These are phyloP conservation scores for Paracoccidioides lutzii DNA, from an alignment of 2,329 filamentous ascomycete species.

Conservation along the genomic window DNA sequence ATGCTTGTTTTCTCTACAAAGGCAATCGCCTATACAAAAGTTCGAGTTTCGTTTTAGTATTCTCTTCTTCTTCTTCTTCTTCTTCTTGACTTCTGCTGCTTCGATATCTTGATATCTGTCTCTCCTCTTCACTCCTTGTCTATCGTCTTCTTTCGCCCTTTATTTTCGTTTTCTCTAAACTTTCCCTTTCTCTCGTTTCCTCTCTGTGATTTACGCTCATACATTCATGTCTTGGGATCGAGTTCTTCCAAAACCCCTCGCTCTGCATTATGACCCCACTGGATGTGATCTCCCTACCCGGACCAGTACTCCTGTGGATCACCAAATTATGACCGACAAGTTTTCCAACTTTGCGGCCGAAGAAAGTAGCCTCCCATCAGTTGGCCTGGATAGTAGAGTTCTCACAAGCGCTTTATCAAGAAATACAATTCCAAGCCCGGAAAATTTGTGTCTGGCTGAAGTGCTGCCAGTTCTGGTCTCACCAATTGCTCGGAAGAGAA, in stretches of 20 bases:
- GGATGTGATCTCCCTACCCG: conserved; percentile 21
- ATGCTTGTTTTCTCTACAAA: conserved; percentile 1
- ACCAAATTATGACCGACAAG: conserved; percentile 31
- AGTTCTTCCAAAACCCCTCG: conserved; percentile 33
- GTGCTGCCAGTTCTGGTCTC: neutral
- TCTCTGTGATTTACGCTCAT: conserved; percentile 2
- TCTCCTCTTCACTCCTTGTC: conserved; percentile 1
- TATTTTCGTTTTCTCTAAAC: no score
- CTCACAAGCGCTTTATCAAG: neutral
- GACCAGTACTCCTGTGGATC: conserved; percentile 26
- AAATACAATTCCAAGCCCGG: neutral
- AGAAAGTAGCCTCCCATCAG: conserved; percentile 10
- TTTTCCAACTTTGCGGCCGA: conserved; percentile 13
- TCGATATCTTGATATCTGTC: conserved; percentile 3
- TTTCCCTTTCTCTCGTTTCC: neutral
- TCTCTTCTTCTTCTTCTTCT: conserved; percentile 7
- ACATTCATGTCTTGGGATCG: conserved; percentile 36
- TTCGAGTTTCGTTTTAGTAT: conserved; percentile 10
- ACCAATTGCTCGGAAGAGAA: conserved; percentile 6
- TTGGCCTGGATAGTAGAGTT: neutral
- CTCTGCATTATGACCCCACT: conserved; percentile 29
- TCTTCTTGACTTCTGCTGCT: neutral
- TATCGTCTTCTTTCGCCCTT: neutral
- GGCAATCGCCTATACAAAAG: conserved; percentile 13
- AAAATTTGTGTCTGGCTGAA: neutral